Base-by-base conservation (phyloP, 371 early-diverging fungal genomes). In the Gilbertella persicaria region DNA sequence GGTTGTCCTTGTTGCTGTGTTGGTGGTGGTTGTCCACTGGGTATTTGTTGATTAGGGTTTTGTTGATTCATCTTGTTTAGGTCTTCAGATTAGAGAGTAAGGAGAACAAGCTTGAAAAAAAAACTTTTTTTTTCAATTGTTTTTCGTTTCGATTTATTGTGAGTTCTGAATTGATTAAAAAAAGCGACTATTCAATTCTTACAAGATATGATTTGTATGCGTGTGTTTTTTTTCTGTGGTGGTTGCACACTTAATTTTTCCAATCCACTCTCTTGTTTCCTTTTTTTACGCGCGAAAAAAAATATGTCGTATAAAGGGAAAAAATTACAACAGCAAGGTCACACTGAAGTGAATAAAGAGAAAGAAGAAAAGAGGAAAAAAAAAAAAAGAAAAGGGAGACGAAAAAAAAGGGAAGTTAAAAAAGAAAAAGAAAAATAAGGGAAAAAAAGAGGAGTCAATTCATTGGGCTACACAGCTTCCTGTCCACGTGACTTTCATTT, bases 31-130 rank as follows among this genome's bases (percentile, higher is more conserved):
- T 39, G 50, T 13, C 50, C 50, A 40, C 26, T 50, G 19, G 53
- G 36, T 53, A 45, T 29, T 48, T 30, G 48, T 37, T 37, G 35
- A 41, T 48, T 55, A n/a, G 51, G 25, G 45, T 40, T 50, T 29
- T 45, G 48, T 37, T 49, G 36, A 50, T 49, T 49, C 57, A 57
- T 50, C 45, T 50, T 43, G 21, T 26, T 20, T 41, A 19, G 25
- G 20, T 12, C 33, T 33, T 33, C 6, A 33, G 23, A 33, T 12
- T 26, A 20, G 10, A 19, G 8, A 17, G 12, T 12, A 29, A 46
- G n/a, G 16, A 39, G n/a, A 39, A 39, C 6, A 17, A 39, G 24
- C 33, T 24, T n/a, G 24, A 47, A 35, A 47, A 36, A 35, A 47
- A 24, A 47, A 14, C 12, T 14, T 35, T n/a, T n/a, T n/a, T n/a